Conservation (phyloP, 2,329 filamentous ascomycete species). For the Teratosphaeria zuluensis region DNA sequence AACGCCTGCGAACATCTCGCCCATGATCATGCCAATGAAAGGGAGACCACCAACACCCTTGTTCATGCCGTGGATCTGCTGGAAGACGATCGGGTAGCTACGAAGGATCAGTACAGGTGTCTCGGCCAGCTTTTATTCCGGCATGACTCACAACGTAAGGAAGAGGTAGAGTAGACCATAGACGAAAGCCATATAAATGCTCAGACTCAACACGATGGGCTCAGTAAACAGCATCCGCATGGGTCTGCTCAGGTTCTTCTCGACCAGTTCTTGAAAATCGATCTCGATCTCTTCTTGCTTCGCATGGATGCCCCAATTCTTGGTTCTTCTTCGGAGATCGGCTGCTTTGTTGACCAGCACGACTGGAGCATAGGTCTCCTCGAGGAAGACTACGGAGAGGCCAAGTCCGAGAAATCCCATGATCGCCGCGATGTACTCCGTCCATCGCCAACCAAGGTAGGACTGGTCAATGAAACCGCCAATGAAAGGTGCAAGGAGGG, state of each 20-base stretch:
- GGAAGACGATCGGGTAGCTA: conserved; percentile 35
- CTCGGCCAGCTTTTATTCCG: neutral
- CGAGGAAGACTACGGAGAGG: conserved; percentile 26
- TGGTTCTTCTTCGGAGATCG: conserved; percentile 26
- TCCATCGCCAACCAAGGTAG: conserved; percentile 37
- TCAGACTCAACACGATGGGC: conserved; percentile 37
- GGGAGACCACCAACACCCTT: conserved; percentile 34
- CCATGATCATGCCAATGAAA: conserved; percentile 30
- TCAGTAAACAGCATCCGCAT: conserved; percentile 36
- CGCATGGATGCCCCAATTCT: conserved; percentile 34
- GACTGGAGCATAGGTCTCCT: conserved; percentile 33
- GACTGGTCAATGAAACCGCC: conserved; percentile 28
- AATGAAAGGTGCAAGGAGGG: conserved; percentile 35
- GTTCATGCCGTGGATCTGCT: conserved; percentile 32
- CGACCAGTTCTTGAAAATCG: conserved; percentile 19
- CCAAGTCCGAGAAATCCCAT: conserved; percentile 26
- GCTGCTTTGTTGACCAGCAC: conserved; percentile 33
- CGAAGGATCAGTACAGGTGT: neutral
- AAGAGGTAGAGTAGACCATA: conserved; percentile 37
- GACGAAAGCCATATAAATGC: conserved; percentile 31
- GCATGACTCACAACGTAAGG: neutral
- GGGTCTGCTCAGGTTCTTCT: conserved; percentile 33
- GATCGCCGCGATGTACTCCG: conserved; percentile 35
- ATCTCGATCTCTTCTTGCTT: conserved; percentile 23
- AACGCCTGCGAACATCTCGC: conserved; percentile 17